Evolutionary conservation across 345 rosid species (phyloP).

Genomic region (Reutealis trisperma): DNA sequence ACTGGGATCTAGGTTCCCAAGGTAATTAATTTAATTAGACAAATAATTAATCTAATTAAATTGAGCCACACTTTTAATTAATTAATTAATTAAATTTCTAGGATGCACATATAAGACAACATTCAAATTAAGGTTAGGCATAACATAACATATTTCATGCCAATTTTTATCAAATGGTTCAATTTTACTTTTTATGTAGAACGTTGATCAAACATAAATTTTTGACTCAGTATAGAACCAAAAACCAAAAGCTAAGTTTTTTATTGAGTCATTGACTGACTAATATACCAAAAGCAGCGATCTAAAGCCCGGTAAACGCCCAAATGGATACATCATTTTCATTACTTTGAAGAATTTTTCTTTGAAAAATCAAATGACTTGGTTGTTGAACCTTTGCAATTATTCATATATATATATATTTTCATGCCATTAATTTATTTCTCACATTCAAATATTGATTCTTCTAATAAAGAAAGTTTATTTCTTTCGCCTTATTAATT

Average conservation of each 20-base stretch:
- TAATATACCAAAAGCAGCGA: not conserved
- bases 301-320: slow-evolving; percentile 2
- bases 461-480: too few relatives aligned
- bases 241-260: not conserved
- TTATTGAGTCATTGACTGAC: slow-evolving; percentile 3
- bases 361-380: slow-evolving; percentile 8
- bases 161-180: not conserved
- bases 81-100: too few relatives aligned
- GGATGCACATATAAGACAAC: not conserved
- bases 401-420: too few relatives aligned
- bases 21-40: slow-evolving; percentile 62
- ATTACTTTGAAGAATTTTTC: too few relatives aligned
- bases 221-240: slow-evolving; percentile 24
- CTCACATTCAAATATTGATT: too few relatives aligned
- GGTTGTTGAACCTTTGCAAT: not conserved
- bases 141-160: too few relatives aligned
- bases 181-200: too few relatives aligned
- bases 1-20: slow-evolving; percentile 61
- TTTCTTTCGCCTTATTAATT: too few relatives aligned
- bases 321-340: too few relatives aligned
- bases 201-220: not conserved
- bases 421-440: not conserved
- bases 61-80: too few relatives aligned
- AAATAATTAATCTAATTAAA: too few relatives aligned
- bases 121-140: too few relatives aligned